These are phyloP conservation scores for Penicillium roqueforti DNA, from an alignment of 495 filamentous ascomycete species.

Conservation along the genomic window DNA sequence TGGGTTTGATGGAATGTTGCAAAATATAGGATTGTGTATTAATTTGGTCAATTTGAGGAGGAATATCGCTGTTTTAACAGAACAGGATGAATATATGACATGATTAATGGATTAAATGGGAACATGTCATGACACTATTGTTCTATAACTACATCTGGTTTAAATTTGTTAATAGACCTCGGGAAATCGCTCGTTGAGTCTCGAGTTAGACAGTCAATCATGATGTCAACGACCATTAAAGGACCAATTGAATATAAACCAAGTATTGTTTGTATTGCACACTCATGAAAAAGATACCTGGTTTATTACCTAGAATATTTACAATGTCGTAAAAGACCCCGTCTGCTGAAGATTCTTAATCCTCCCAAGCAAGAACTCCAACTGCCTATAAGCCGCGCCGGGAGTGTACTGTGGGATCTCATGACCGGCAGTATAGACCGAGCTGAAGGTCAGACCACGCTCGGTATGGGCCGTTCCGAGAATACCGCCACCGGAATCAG, in stretches of 20 bases:
- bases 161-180: too few relatives aligned
- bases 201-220: too few relatives aligned
- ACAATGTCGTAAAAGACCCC: constrained; percentile 32
- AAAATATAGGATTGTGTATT: not conserved
- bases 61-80: not conserved
- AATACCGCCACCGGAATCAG: constrained; percentile 49
- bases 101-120: not conserved
- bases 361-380: constrained; percentile 64
- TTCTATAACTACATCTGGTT: not conserved
- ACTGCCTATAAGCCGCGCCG: constrained; percentile 58
- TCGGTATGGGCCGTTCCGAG: constrained; percentile 61
- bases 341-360: constrained; percentile 43
- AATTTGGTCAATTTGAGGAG: not conserved
- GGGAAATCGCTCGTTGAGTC: too few relatives aligned
- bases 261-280: too few relatives aligned
- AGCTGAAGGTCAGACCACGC: constrained; percentile 64
- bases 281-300: too few relatives aligned
- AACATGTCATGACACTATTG: not conserved
- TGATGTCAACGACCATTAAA: too few relatives aligned
- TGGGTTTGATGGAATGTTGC: not conserved
- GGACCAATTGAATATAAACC: too few relatives aligned
- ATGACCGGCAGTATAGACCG: constrained; percentile 57
- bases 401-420: constrained; percentile 60
- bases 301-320: too few relatives aligned
- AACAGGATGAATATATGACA: not conserved